phyloP scores from a whole-genome alignment of 306 rosid species.

The Parietaria judaica region DNA sequence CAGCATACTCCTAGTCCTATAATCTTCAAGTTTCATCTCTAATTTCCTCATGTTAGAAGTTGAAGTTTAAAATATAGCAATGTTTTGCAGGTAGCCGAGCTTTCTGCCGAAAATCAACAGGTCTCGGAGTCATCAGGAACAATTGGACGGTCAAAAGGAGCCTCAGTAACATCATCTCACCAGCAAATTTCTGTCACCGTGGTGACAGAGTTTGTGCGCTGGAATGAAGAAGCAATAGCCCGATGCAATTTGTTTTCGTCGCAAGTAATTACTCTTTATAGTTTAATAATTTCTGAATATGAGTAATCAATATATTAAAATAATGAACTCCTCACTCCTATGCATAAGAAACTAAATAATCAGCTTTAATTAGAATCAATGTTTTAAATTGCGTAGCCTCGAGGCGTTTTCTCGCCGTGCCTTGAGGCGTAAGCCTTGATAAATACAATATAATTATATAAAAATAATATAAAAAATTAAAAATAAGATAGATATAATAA shows the following conservation, averaged over 20 bases:
- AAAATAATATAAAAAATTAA: too few species aligned
- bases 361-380: too few species aligned
- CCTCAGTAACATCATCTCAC: constrained; percentile 65
- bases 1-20: too few species aligned
- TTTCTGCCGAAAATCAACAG: constrained; percentile 79
- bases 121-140: constrained; percentile 76
- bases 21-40: constrained; percentile 12
- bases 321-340: too few species aligned
- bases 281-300: constrained; percentile 5
- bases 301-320: not conserved
- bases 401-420: too few species aligned
- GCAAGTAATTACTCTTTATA: constrained; percentile 45
- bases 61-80: constrained; percentile 10
- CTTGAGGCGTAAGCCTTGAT: too few species aligned
- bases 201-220: constrained; percentile 94
- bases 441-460: too few species aligned
- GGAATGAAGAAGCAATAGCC: constrained; percentile 99
- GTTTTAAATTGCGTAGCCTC: too few species aligned
- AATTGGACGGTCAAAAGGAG: constrained; percentile 85
- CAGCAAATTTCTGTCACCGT: constrained; percentile 97
- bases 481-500: too few species aligned
- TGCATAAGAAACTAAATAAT: too few species aligned
- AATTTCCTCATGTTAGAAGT: constrained; percentile 17
- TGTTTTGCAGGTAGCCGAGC: constrained; percentile 72
- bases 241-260: constrained; percentile 89